Percentiles rank a stretch among this genome's conserved stretches.
These are phyloP conservation scores for Curvularia spicifera DNA, from an alignment of 2,329 filamentous ascomycete genomes.

Conservation along the genomic window DNA sequence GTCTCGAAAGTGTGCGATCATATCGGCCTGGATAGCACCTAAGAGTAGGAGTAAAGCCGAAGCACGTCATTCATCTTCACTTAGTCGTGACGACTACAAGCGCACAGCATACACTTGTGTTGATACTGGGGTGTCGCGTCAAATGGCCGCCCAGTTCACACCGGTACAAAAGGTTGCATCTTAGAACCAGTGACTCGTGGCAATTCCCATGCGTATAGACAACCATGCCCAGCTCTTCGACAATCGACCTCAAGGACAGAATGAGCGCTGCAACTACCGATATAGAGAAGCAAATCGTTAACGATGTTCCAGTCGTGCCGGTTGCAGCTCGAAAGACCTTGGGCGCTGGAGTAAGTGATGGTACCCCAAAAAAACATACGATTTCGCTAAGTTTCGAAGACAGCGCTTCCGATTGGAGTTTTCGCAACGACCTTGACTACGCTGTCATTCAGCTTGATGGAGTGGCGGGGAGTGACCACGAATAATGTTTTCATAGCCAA, in stretches of 20 bases:
- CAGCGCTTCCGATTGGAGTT: conserved; percentile 59
- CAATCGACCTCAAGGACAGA: conserved; percentile 14
- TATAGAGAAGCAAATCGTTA: conserved; percentile 25
- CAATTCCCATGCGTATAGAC: neutral
- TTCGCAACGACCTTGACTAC: conserved; percentile 64
- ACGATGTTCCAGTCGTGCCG: conserved; percentile 4
- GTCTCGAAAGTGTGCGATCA: no score
- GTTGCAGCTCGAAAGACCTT: conserved; percentile 16
- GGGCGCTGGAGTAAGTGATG: conserved; percentile 20
- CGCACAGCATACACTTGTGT: neutral
- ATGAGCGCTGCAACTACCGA: conserved; percentile 11
- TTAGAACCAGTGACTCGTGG: neutral
- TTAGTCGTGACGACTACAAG: neutral
- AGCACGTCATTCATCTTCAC: conserved; percentile 7
- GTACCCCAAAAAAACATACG: neutral
- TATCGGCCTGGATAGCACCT: neutral
- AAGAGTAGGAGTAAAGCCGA: neutral
- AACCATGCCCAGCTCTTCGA: conserved; percentile 1
- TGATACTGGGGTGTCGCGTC: neutral
- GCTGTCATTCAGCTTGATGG: conserved; percentile 62
- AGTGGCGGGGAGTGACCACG: conserved; percentile 59
- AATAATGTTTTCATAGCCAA: conserved; percentile 62
- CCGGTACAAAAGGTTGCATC: conserved; percentile 1
- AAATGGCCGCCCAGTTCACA: neutral
- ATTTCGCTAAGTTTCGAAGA: conserved; percentile 38